Percentiles rank a stretch among this genome's conserved stretches.
These are phyloP conservation scores for Trapa bicornis DNA, from an alignment of 345 rosid species.

Conservation along the genomic window DNA sequence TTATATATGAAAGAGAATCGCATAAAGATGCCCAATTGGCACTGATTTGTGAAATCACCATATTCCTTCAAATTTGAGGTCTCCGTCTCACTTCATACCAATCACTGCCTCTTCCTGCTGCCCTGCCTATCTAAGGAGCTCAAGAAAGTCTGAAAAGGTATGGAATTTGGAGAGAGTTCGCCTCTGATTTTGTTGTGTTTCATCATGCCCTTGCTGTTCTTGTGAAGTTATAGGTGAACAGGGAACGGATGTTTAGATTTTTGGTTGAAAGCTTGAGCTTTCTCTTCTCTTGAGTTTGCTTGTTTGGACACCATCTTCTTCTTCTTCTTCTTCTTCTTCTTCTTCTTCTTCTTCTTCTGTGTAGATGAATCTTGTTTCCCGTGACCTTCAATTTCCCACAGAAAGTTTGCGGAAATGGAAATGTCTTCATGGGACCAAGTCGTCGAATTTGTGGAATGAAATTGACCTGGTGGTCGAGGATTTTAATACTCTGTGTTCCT, in stretches of 20 bases:
- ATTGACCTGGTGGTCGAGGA: slow-evolving; percentile 1
- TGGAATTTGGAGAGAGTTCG: background rate
- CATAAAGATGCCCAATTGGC: slow-evolving; percentile 4
- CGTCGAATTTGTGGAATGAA: slow-evolving; percentile 3
- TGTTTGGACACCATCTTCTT: background rate
- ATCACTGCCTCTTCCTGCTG: no score
- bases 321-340: background rate
- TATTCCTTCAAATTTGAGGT: slow-evolving; percentile 6
- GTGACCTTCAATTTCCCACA: background rate
- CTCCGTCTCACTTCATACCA: background rate
- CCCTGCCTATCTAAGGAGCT: background rate
- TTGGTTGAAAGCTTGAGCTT: background rate
- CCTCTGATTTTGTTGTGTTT: background rate
- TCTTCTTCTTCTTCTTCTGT: background rate
- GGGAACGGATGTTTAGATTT: background rate
- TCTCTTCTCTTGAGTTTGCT: slow-evolving; percentile 1
- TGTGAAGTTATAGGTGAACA: background rate
- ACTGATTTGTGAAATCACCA: background rate
- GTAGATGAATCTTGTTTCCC: background rate
- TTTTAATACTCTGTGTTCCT: background rate
- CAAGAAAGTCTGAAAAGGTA: background rate
- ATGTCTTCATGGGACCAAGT: background rate
- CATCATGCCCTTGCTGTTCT: background rate
- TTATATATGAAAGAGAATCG: background rate
- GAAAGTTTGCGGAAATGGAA: background rate